Percentiles rank a stretch among this genome's conserved stretches.
Conservation (phyloP, 2,329 filamentous ascomycete genomes). For the Chrysosporium keratinophilum region DNA sequence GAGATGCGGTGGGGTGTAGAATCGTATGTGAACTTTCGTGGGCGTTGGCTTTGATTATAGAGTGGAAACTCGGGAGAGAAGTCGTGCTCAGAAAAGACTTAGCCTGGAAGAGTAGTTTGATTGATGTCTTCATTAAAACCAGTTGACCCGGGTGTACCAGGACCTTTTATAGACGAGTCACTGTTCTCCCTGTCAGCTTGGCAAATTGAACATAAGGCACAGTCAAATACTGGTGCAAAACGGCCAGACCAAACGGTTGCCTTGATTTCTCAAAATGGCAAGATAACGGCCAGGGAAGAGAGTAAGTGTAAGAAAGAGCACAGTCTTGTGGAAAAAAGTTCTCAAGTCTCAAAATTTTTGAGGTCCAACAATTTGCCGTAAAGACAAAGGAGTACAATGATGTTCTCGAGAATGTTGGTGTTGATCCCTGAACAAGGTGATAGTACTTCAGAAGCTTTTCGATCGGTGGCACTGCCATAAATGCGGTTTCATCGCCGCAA, state of each 20-base stretch:
- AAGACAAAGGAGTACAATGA: slow-evolving; percentile 8
- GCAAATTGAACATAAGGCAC: not conserved
- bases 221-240: slow-evolving; percentile 4
- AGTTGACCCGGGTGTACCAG: not conserved
- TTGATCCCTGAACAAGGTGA: slow-evolving; percentile 8
- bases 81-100: not conserved
- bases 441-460: not conserved
- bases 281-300: not conserved
- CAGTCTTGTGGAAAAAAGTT: not conserved
- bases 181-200: not conserved
- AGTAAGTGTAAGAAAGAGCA: slow-evolving; percentile 2
- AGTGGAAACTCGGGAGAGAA: not conserved
- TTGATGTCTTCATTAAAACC: not conserved
- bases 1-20: too few relatives aligned
- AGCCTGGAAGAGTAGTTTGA: not conserved
- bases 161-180: slow-evolving; percentile 9
- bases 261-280: not conserved
- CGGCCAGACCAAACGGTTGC: not conserved
- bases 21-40: too few relatives aligned
- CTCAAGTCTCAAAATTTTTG: slow-evolving; percentile 5
- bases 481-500: slow-evolving; percentile 7
- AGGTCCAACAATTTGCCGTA: slow-evolving; percentile 7
- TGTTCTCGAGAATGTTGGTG: slow-evolving; percentile 5
- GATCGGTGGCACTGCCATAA: slow-evolving; percentile 6
- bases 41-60: not conserved